Evolutionary conservation across 805 yeast genomes (phyloP).

Genomic region (Diddensiella transvaalensis): DNA sequence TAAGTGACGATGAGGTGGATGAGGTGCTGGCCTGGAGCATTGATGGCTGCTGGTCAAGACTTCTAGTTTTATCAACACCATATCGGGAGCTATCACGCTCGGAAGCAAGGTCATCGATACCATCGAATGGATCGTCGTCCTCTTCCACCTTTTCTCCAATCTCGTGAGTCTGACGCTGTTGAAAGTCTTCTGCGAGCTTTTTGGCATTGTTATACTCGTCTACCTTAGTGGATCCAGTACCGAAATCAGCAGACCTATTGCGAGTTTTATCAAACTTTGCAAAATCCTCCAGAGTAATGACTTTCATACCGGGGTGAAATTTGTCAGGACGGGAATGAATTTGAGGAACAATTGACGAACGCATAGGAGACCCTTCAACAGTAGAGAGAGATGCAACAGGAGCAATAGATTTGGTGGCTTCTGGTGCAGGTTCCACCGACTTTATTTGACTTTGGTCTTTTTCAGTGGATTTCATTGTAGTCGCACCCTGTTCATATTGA

Average conservation of each 20-base stretch:
- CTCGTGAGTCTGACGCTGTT: no score
- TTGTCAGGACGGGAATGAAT: not conserved
- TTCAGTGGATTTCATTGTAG: not conserved
- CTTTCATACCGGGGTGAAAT: conserved; percentile 15
- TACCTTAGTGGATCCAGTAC: conserved; percentile 23
- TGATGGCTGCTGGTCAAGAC: conserved; percentile 1
- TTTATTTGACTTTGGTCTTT: not conserved
- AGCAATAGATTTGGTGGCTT: not conserved
- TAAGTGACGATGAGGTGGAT: not conserved
- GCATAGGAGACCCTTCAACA: not conserved
- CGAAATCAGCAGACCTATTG: conserved; percentile 11
- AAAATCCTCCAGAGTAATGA: conserved; percentile 22
- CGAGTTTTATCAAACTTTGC: conserved; percentile 14
- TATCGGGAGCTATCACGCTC: not conserved
- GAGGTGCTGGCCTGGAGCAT: not conserved
- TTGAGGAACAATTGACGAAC: not conserved
- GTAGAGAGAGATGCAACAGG: not conserved
- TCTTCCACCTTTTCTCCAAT: conserved; percentile 5
- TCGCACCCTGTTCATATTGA: conserved; percentile 5
- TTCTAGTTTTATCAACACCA: not conserved
- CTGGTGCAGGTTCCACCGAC: not conserved
- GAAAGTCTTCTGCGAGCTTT: not conserved
- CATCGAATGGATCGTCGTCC: conserved; percentile 27
- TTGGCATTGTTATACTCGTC: not conserved
- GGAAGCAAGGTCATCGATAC: conserved; percentile 23